Percentiles rank a stretch among this genome's conserved stretches.
phyloP scores from a whole-genome alignment of 768 basidiomycete species.

The Tubosaeta brunneosetosa region DNA sequence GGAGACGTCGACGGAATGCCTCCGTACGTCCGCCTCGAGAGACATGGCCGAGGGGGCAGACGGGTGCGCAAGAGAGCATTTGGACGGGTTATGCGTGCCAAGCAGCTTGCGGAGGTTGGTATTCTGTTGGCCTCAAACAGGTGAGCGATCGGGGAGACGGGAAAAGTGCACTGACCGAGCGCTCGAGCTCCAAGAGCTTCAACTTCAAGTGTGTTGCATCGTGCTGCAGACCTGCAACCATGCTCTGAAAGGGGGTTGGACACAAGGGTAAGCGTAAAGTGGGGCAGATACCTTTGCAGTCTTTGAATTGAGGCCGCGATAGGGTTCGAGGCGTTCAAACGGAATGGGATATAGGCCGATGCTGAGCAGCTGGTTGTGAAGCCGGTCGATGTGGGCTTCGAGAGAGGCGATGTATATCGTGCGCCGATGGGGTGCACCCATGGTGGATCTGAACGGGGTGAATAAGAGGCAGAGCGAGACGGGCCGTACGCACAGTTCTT shows the following conservation, averaged over 20 bases:
- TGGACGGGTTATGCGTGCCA: conserved; percentile 20
- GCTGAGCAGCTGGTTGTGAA: conserved; percentile 55
- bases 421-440: conserved; percentile 65
- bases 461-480: not conserved
- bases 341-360: conserved; percentile 54
- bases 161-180: conserved; percentile 42
- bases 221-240: conserved; percentile 67
- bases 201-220: conserved; percentile 56
- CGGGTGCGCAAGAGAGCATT: conserved; percentile 16
- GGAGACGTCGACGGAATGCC: conserved; percentile 30
- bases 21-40: conserved; percentile 32
- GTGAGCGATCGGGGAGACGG: not conserved
- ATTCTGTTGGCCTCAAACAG: conserved; percentile 15
- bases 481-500: conserved; percentile 51
- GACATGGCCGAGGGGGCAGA: conserved; percentile 25
- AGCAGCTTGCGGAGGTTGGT: conserved; percentile 31
- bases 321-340: conserved; percentile 52
- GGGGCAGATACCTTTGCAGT: conserved; percentile 58
- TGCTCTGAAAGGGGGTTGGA: conserved; percentile 43
- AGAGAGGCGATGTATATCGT: conserved; percentile 69
- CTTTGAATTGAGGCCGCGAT: conserved; percentile 69
- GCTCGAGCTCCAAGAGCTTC: conserved; percentile 64
- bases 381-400: conserved; percentile 65
- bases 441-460: conserved; percentile 43
- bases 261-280: not conserved